Evolutionary conservation across 1,284 basidiomycete species (phyloP), one percentile per base, ranked within the genome.

Genomic region (Cryptococcus jaspeensis): DNA sequence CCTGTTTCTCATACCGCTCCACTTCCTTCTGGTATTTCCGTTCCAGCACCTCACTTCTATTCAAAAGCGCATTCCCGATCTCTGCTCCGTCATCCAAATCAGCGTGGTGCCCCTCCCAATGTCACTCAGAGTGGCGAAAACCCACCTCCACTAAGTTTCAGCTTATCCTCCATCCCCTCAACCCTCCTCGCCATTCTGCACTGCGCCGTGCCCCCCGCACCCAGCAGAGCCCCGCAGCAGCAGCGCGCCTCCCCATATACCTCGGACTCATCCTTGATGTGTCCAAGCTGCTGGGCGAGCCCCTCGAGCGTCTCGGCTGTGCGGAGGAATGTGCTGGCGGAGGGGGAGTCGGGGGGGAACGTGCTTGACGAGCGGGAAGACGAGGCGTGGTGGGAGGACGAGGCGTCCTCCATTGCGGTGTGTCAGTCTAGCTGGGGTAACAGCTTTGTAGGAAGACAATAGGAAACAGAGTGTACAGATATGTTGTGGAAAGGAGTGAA

Each of bases 51-150:
- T 95, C 92, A 72, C 93, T 91, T 60, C 88, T 82, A 69, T 89
- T 85, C 48, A 97, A 76, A 45, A 98, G 78, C 1, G 92, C 92
- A 75, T 92, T 90, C 1, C 94, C 94, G 47, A 97, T 88, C 80
- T 96, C 92, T 92, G 50, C 37, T 23, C 39, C 39, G 25, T 22
- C 23, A 7, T 46, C 16, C 11, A 45, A 41, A 46, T 46, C 8
- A 22, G 23, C 16, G 8, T 12, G 15, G 13, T 35, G 25, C 32
- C 13, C 12, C 12, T 2, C 48, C 16, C 35, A 50, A 32, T n/a
- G 15, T 28, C 25, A 18, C 45, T 32, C 25, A 13, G 12, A 15
- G 39, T 16, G 39, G 15, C 39, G 5, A 23, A 48, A 36, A 81
- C 85, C 60, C 70, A 92, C 90, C 89, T 71, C 89, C 90, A 74